These are phyloP conservation scores for Colletotrichum siamense DNA, from an alignment of 2,329 filamentous ascomycete genomes.

Conservation along the genomic window DNA sequence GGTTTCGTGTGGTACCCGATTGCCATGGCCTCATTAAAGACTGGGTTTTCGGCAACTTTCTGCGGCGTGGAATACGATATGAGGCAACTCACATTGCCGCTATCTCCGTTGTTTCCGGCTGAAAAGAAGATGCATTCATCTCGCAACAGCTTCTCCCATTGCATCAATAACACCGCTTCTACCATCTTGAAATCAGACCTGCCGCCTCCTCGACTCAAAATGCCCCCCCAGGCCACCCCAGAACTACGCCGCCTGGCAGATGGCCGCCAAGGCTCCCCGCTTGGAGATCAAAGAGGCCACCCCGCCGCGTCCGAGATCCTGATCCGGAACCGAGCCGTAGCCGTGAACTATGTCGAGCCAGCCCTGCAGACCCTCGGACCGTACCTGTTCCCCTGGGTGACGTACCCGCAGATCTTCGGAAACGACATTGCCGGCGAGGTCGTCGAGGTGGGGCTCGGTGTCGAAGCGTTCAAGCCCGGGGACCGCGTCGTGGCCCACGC, in stretches of 20 bases:
- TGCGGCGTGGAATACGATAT: too few species aligned
- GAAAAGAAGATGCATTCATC: too few species aligned
- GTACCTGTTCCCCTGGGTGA: conserved; percentile 22
- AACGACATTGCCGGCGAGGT: conserved; percentile 28
- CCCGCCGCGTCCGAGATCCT: conserved; percentile 23
- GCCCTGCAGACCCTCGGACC: conserved; percentile 30
- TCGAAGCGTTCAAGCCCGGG: conserved; percentile 25
- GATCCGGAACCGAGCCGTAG: conserved; percentile 26
- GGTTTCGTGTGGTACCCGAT: too few species aligned
- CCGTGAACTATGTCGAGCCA: conserved; percentile 31
- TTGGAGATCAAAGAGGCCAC: neutral
- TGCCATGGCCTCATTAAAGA: too few species aligned
- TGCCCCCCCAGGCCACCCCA: neutral
- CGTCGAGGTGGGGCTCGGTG: conserved; percentile 24
- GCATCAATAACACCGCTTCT: too few species aligned
- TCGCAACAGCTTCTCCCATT: too few species aligned
- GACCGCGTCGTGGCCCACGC: conserved; percentile 25
- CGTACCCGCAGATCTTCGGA: conserved; percentile 10
- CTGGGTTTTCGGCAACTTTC: too few species aligned
- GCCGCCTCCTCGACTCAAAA: too few species aligned
- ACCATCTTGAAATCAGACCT: too few species aligned
- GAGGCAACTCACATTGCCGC: too few species aligned
- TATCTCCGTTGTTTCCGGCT: too few species aligned
- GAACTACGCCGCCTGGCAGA: conserved; percentile 7
- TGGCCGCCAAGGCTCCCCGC: neutral